These are phyloP conservation scores for Cadophora luteo-olivacea DNA, from an alignment of 2,329 filamentous ascomycete genomes.

Conservation along the genomic window DNA sequence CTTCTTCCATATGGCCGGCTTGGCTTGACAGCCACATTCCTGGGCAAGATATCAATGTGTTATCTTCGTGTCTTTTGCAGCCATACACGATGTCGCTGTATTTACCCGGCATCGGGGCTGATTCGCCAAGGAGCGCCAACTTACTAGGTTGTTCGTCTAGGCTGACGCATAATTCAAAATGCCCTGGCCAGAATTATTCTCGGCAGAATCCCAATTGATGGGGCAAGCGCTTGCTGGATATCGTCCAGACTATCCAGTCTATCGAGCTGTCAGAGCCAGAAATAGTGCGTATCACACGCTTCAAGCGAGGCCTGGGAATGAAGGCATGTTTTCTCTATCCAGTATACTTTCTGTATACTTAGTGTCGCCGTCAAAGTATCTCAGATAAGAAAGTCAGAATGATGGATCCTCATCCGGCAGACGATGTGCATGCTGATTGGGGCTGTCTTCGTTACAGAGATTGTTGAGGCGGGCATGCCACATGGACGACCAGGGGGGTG, in stretches of 20 bases:
- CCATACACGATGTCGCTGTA: slow-evolving; percentile 16
- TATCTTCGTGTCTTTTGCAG: slow-evolving; percentile 4
- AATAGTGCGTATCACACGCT: neutral
- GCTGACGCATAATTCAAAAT: slow-evolving; percentile 14
- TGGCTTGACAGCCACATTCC: slow-evolving; percentile 18
- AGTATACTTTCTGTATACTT: neutral
- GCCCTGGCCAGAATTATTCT: slow-evolving; percentile 4
- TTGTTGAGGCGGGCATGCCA: slow-evolving; percentile 6
- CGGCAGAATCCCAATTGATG: slow-evolving; percentile 11
- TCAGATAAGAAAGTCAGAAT: neutral
- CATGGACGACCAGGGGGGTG: slow-evolving; percentile 14
- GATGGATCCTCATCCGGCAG: neutral
- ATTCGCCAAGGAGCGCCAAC: slow-evolving; percentile 20
- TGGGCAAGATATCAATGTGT: slow-evolving; percentile 18
- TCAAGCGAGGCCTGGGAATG: neutral
- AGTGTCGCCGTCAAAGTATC: neutral
- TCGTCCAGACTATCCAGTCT: slow-evolving; percentile 2
- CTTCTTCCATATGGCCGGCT: slow-evolving; percentile 22
- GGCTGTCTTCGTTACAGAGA: neutral
- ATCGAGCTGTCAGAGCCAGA: slow-evolving; percentile 8
- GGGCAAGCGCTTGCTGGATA: slow-evolving; percentile 10
- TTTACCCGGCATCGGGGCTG: slow-evolving; percentile 26
- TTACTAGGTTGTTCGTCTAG: neutral
- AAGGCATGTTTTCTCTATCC: neutral
- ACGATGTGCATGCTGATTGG: slow-evolving; percentile 17